Evolutionary conservation across 306 rosid genomes (phyloP).

Genomic region (Pyrus pyrifolia): DNA sequence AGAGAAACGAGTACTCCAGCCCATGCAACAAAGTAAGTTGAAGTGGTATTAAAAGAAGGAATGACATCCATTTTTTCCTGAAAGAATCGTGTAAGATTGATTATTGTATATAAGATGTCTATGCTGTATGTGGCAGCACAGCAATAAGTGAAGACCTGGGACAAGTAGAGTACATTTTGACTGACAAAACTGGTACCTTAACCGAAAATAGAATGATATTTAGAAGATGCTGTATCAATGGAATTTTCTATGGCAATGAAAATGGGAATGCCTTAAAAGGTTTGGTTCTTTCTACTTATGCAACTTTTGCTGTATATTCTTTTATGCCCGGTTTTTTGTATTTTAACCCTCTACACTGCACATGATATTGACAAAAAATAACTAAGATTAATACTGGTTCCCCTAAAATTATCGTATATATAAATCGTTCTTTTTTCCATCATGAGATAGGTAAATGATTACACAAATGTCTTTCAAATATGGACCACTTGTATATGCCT

Average conservation of each 20-base stretch:
- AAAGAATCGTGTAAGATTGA: slow-evolving; percentile 4
- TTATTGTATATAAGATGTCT: slow-evolving; percentile 30
- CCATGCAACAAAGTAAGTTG: slow-evolving; percentile 90
- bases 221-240: slow-evolving; percentile 85
- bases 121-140: slow-evolving; percentile 87
- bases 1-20: slow-evolving; percentile 74
- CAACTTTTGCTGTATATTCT: slow-evolving; percentile 14
- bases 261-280: slow-evolving; percentile 94
- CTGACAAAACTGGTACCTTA: slow-evolving; percentile 97
- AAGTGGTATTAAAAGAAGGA: slow-evolving; percentile 17
- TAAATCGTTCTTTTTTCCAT: neutral
- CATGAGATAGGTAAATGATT: neutral
- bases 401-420: neutral
- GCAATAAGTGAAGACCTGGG: slow-evolving; percentile 99
- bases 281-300: slow-evolving; percentile 33
- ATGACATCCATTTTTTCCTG: slow-evolving; percentile 9
- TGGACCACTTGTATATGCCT: neutral
- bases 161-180: slow-evolving; percentile 97
- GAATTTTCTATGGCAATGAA: slow-evolving; percentile 82
- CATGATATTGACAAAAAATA: neutral
- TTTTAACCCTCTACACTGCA: neutral
- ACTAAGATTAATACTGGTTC: neutral
- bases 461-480: neutral
- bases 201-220: slow-evolving; percentile 96
- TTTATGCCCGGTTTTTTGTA: neutral